Base-by-base conservation (phyloP, 768 basidiomycete species). In the Suillus alpinus region DNA sequence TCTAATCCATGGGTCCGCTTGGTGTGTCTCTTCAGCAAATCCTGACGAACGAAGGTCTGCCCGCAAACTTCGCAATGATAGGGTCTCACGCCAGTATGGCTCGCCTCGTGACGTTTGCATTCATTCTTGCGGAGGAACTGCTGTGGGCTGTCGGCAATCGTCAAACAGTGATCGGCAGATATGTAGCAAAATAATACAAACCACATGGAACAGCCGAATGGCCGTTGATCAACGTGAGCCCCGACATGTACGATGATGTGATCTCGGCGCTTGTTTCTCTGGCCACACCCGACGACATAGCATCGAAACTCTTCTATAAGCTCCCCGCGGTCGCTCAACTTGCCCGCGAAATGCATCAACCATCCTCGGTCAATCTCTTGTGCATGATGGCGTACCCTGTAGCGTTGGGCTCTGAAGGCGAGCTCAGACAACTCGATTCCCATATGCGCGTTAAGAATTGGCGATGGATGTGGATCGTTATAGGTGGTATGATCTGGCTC, bases 221-320 rank as follows among this genome's bases (percentile, higher is more conserved):
- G 86, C 63, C 87, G 74, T 66, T 89, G 85, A 61, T 87, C 84
- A 56, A 91, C 78, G 68, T 91, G 89, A 18, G 85, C 84, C 34
- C 88, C 87, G 36, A 91, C 81, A 62, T 91, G 89, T 40, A 88
- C 87, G 34, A 89, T 69, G 62, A 91, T 91, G 63, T 91, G 89
- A 68, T 91, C 89, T 58, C 85, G 77, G 59, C 89, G 79, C 71
- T 86, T 89, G 77, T 91, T 91, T 58, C 75, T 78, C 68, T 91
- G 88, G 31, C 76, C 71, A 69, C 89, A 91, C 8, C 86, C 88
- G 23, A 76, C 65, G 44, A 91, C 75, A 66, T 91, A 91, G 66
- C 89, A 91, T 40, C 88, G 80, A 65, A 83, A 90, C 44, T 88
- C 83, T 10, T 80, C 76, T 20, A 86, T 69, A 12, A 82, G 76